Conservation (phyloP, 73 alveolate genomes). For the Blepharisma stoltei region DNA sequence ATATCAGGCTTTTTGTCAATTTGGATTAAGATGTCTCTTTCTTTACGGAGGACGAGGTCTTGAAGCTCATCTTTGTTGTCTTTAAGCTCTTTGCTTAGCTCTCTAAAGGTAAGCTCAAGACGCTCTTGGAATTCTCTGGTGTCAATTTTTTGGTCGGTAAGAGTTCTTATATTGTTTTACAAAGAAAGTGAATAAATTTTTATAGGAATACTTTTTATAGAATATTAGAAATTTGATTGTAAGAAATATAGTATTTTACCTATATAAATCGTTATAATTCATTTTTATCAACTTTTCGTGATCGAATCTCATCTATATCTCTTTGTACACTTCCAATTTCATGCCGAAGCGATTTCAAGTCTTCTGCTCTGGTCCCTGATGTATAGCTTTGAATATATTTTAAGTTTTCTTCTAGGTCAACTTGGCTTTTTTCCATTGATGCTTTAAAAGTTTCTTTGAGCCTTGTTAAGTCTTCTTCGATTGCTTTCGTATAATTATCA, state of each 20-base stretch:
- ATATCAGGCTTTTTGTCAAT: conserved; percentile 16
- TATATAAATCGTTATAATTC: too few relatives aligned
- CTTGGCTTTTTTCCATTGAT: neutral
- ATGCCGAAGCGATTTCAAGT: too few relatives aligned
- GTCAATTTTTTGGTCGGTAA: neutral
- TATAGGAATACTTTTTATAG: too few relatives aligned
- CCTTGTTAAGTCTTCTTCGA: conserved; percentile 35
- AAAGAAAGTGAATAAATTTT: too few relatives aligned
- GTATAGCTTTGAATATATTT: too few relatives aligned
- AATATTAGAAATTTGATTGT: too few relatives aligned
- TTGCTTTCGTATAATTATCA: conserved; percentile 9
- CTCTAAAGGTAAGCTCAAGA: conserved; percentile 7
- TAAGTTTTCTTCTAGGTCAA: conserved; percentile 26
- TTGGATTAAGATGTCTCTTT: neutral
- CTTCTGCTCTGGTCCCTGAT: too few relatives aligned
- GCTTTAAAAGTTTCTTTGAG: conserved; percentile 34
- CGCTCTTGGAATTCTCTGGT: neutral
- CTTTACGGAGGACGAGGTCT: neutral
- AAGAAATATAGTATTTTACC: too few relatives aligned
- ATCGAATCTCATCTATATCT: too few relatives aligned
- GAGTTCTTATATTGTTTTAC: too few relatives aligned
- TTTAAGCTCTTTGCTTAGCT: neutral
- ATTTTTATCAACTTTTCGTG: too few relatives aligned
- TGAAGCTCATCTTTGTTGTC: neutral
- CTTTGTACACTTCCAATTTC: too few relatives aligned